Conservation (phyloP, 164 flowering plant genomes). For the Magnolia changhungtana region DNA sequence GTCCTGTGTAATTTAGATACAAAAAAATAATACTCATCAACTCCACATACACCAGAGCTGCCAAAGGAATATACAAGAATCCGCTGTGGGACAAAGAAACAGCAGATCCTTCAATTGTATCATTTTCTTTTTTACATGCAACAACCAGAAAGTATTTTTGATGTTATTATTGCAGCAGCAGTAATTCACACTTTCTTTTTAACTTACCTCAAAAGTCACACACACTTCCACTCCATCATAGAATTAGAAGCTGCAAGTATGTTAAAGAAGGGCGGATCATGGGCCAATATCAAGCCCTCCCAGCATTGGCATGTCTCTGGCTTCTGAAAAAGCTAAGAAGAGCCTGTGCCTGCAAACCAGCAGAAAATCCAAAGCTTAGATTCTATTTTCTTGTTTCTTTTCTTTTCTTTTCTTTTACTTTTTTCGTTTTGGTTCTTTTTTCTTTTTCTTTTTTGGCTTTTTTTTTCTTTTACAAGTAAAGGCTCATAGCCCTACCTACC, state of each 20-base stretch:
- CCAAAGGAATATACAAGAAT: neutral
- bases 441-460: no score
- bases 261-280: neutral
- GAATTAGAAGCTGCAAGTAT: neutral
- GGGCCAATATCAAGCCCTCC: constrained; percentile 48
- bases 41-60: neutral
- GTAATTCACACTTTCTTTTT: neutral
- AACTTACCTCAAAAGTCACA: neutral
- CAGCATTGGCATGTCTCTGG: constrained; percentile 70
- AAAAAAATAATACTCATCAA: constrained; percentile 6
- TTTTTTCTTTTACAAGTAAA: no score
- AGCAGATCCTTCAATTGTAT: neutral
- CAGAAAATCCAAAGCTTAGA: neutral
- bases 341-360: constrained; percentile 63
- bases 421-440: no score
- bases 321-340: constrained; percentile 76
- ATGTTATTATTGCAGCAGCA: constrained; percentile 6
- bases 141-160: neutral
- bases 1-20: constrained; percentile 1
- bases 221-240: neutral
- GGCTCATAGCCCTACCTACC: no score
- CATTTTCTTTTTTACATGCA: constrained; percentile 5
- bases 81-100: neutral
- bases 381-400: no score
- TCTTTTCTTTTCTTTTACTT: no score